phyloP scores from a whole-genome alignment of 2,329 filamentous ascomycete genomes.

The Trichoderma endophyticum region DNA sequence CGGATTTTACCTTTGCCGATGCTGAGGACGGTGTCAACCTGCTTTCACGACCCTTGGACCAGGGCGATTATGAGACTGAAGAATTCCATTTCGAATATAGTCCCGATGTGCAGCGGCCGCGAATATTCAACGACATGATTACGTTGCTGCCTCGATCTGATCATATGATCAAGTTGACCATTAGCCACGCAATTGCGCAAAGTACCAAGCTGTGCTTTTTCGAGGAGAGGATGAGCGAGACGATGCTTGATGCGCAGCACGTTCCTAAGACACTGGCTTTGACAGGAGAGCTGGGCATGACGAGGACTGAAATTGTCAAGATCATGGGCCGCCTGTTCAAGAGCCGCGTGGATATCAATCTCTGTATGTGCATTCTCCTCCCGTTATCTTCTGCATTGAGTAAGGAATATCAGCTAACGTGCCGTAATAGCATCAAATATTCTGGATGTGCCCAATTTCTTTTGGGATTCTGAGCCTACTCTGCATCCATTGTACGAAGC shows the following conservation, averaged over 20 bases:
- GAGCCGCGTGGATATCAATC: constrained; percentile 92
- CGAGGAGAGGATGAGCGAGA: constrained; percentile 91
- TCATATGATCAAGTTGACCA: constrained; percentile 98
- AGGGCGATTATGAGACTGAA: constrained; percentile 93
- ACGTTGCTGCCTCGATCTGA: constrained; percentile 84
- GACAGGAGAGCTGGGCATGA: constrained; percentile 89
- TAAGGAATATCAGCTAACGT: background rate
- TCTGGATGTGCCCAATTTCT: constrained; percentile 93
- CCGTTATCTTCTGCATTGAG: too few species aligned
- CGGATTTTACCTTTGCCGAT: constrained; percentile 86
- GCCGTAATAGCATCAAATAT: constrained; percentile 70
- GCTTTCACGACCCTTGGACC: constrained; percentile 73
- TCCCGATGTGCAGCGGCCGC: constrained; percentile 74
- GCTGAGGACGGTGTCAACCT: constrained; percentile 63
- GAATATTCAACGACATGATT: constrained; percentile 99
- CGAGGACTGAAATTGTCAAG: constrained; percentile 83
- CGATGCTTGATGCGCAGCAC: constrained; percentile 89
- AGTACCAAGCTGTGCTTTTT: constrained; percentile 96
- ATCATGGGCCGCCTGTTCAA: constrained; percentile 90
- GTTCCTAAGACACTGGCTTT: constrained; percentile 85
- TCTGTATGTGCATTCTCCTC: constrained; percentile 62
- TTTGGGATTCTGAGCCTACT: constrained; percentile 96
- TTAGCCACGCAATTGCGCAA: constrained; percentile 95
- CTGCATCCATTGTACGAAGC: constrained; percentile 91
- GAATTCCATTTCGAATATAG: constrained; percentile 99